These are phyloP conservation scores for Chaetomium olivaceum DNA, from an alignment of 2,329 filamentous ascomycete species.

Conservation along the genomic window DNA sequence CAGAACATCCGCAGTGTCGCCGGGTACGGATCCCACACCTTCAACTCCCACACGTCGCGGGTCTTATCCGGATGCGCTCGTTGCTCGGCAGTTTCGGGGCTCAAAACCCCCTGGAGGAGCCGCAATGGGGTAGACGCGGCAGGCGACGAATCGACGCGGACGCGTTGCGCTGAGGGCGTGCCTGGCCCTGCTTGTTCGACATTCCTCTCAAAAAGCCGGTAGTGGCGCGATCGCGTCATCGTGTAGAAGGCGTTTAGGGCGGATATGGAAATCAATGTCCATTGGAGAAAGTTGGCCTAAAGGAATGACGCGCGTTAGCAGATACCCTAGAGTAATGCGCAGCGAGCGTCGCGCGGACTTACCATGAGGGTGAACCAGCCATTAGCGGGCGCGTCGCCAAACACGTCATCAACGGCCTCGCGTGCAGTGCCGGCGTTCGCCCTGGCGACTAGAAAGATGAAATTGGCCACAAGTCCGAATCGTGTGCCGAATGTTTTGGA, in stretches of 20 bases:
- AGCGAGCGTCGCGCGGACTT: conserved; percentile 36
- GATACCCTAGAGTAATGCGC: neutral
- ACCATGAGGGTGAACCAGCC: conserved; percentile 65
- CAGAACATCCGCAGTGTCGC: conserved; percentile 81
- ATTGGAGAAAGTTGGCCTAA: conserved; percentile 70
- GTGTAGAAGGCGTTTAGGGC: conserved; percentile 77
- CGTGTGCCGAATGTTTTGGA: conserved; percentile 75
- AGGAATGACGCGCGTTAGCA: neutral
- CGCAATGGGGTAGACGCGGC: conserved; percentile 75
- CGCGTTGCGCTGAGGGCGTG: conserved; percentile 84
- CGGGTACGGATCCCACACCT: conserved; percentile 90
- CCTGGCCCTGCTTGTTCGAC: conserved; percentile 69
- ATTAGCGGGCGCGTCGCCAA: conserved; percentile 67
- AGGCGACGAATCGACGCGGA: conserved; percentile 83
- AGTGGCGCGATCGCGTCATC: conserved; percentile 77
- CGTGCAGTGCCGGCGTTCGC: conserved; percentile 65
- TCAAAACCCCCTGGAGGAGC: conserved; percentile 68
- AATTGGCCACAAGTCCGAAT: conserved; percentile 73
- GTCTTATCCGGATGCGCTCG: conserved; percentile 79
- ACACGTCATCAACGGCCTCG: conserved; percentile 73
- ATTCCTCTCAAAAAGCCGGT: conserved; percentile 85
- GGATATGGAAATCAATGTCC: conserved; percentile 67
- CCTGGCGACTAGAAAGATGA: conserved; percentile 77
- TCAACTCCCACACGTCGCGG: conserved; percentile 91
- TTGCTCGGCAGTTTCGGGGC: conserved; percentile 71